A percentile compares a stretch with the other conserved stretches of the same genome.
phyloP scores from a whole-genome alignment of 2,329 filamentous ascomycete species.

The Coniochaeta hoffmannii region DNA sequence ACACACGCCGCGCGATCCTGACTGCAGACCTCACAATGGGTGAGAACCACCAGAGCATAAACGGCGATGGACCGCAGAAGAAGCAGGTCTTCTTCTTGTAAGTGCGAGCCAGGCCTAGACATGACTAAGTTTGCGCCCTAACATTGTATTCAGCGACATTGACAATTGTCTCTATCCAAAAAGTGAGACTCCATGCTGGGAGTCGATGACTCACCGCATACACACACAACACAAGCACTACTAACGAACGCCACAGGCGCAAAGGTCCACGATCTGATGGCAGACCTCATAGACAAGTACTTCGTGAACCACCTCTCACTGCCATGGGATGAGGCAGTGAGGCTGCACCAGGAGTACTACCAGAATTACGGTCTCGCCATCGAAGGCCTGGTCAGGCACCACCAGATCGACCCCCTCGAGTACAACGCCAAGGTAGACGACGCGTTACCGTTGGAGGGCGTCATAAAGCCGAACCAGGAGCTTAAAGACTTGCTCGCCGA shows the following conservation, averaged over 20 bases:
- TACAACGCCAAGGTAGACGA: constrained; percentile 96
- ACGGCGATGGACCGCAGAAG: constrained; percentile 11
- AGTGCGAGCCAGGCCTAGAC: constrained; percentile 10
- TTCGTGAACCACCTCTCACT: constrained; percentile 66
- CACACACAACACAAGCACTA: no score
- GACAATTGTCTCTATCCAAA: constrained; percentile 96
- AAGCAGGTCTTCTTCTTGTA: constrained; percentile 37
- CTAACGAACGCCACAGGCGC: constrained; percentile 41
- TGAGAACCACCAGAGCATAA: constrained; percentile 13
- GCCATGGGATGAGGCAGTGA: constrained; percentile 67
- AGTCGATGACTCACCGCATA: constrained; percentile 36
- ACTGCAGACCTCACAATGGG: constrained; percentile 17
- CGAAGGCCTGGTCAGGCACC: constrained; percentile 85
- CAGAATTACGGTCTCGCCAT: constrained; percentile 95
- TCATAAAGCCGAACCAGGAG: constrained; percentile 72
- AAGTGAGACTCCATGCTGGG: constrained; percentile 24
- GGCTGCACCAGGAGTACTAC: constrained; percentile 89
- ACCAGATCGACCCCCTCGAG: constrained; percentile 89
- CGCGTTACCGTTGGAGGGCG: constrained; percentile 75
- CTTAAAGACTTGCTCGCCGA: constrained; percentile 71
- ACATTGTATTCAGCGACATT: constrained; percentile 73
- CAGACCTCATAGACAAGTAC: constrained; percentile 63
- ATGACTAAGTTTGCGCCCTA: constrained; percentile 7
- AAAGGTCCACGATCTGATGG: constrained; percentile 85
- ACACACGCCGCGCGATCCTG: background rate